Evolutionary conservation across 1,284 basidiomycete genomes (phyloP), one percentile per base, ranked within the genome.

Genomic region (Gastroboletus turbinatus): DNA sequence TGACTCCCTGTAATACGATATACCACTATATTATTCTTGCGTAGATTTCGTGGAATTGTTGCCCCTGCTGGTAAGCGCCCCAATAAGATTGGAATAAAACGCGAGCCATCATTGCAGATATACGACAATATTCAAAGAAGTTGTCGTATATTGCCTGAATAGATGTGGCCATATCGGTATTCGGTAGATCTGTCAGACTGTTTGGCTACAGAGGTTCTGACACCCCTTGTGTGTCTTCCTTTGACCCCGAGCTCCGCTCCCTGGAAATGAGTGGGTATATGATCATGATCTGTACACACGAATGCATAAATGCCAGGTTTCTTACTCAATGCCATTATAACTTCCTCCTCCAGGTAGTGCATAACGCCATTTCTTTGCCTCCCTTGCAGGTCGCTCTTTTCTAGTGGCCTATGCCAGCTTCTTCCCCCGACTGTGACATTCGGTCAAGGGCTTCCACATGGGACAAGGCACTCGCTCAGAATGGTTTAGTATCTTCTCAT

Each of bases 1-100:
- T 46, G 70, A 69, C 67, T 71, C 65, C 60, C 71, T 78, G 76
- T 82, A 83, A 68, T 79, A 75, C 43, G 69, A 74, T 68, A 78
- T 73, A 76, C 60, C 66, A 75, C 73, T 72, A 78, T 79, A 79
- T 80, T 77, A 64, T 71, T 69, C 70, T 73, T 72, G 76, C 73
- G 71, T 73, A 73, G 58, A 54, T 51, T 51, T 53, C 42, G 52
- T 48, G 54, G 42, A 48, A 58, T 36, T 39, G 53, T 56, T 56
- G 27, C 47, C 46, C 42, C 42, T 43, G 55, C 53, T 43, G 44
- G 72, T 74, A 68, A 76, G 74, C 72, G 67, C 57, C 68, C 77
- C 72, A 75, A 74, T 76, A 69, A 67, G 71, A 66, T 67, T 67
- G 64, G 63, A 66, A 61, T 65, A 60, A 59, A 67, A 68, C 19